Base-by-base conservation (phyloP, 129 eudicot genomes). In the Cynara cardunculus region DNA sequence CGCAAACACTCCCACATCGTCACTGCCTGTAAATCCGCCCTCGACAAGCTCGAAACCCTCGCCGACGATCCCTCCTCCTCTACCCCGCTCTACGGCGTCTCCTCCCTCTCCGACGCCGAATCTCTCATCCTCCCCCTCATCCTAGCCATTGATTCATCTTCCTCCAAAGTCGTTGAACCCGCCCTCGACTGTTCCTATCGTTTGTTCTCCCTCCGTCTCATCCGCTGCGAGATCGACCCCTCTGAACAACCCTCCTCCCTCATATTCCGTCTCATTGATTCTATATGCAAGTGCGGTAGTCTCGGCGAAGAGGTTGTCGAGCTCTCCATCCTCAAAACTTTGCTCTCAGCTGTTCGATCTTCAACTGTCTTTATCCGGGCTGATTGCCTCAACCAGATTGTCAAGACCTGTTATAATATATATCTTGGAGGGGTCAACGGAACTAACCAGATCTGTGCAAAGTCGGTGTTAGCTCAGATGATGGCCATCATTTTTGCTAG, bases 371-470 rank as follows among this genome's bases (percentile, higher is more conserved):
- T 79, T 34, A 86, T 95, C 7, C 35, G 90, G 25, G 99, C 97
- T 0, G 97, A 95, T 32, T 95, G 92, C 31, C 79, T 95, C 0
- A 87, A 90, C 49, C 89, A 92, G 84, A 80, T 95, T 83, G 97
- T 92, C 4, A 92, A 89, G 84, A 85, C 91, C 10, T 95, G 99
- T 81, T 95, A 92, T 73, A 95, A 95, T 77, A 81, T 95, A 5
- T 95, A 95, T 74, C 83, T 95, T 1, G 99, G 99, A 0, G 99
- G 99, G 0, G 84, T 88, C 59, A 95, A 83, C 83, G 99, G 99
- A 77, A 95, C 99, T n/a, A 95, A 95, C 82, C 99, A 95, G 94
- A 95, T 95, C 87, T 95, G 99, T 70, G 99, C 99, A 1, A 95
- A 95, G 88, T 78, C 97, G 0, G 97, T 92, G n/a, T 78, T 95